Percentiles rank a stretch among this genome's conserved stretches.
Evolutionary conservation across 1,139 yeast genomes (phyloP).

Genomic region (Hyphopichia pseudoburtonii): DNA sequence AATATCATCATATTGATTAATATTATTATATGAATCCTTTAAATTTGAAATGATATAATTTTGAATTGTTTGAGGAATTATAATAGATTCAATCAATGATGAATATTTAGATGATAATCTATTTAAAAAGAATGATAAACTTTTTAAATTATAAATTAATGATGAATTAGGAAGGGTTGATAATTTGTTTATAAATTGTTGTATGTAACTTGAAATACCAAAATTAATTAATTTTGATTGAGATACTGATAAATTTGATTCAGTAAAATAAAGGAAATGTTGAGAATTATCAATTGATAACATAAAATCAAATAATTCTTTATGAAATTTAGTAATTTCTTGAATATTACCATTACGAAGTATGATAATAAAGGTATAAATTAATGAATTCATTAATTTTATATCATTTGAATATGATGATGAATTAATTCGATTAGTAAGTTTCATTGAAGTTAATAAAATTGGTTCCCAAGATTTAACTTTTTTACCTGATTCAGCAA

Average conservation of each 20-base stretch:
- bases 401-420: background rate
- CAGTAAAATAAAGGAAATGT: conserved; percentile 51
- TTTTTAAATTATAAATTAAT: conserved; percentile 23
- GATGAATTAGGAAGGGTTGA: conserved; percentile 17
- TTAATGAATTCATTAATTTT: conserved; percentile 28
- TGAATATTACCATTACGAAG: conserved; percentile 62
- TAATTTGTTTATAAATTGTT: conserved; percentile 45
- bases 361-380: conserved; percentile 45
- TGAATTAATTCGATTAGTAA: conserved; percentile 11
- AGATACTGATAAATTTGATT: conserved; percentile 42
- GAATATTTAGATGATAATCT: conserved; percentile 11
- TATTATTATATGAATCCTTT: conserved; percentile 6
- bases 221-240: conserved; percentile 47
- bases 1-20: conserved; percentile 17
- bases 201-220: conserved; percentile 46
- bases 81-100: conserved; percentile 11
- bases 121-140: conserved; percentile 47
- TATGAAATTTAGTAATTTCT: conserved; percentile 49
- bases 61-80: conserved; percentile 14
- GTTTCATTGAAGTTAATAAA: conserved; percentile 14
- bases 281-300: conserved; percentile 27
- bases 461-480: conserved; percentile 45
- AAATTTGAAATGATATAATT: conserved; percentile 11
- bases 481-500: conserved; percentile 70
- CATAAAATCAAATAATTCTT: conserved; percentile 38